Base-by-base conservation (phyloP, 208 protist genomes). In the Acanthamoeba triangularis region DNA sequence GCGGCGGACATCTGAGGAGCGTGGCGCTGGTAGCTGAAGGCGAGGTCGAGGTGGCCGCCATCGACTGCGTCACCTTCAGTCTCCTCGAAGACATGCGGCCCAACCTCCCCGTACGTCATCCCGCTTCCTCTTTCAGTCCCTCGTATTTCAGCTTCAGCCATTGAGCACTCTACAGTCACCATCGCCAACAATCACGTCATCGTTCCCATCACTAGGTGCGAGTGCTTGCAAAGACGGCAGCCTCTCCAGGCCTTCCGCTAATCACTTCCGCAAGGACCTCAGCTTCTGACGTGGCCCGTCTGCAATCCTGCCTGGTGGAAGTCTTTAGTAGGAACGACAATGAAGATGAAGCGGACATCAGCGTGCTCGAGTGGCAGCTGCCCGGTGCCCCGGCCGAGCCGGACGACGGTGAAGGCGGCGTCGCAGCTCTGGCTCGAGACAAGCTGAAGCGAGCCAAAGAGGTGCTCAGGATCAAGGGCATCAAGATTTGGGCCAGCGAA, bases 61-160 rank as follows among this genome's bases (percentile, higher is more conserved):
- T 85, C 18, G 76, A 85, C 35, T 85, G 76, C 76, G 35, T 85
- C 76, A 85, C 76, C 8, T 85, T 85, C 44, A 54, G 28, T 16
- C 44, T 85, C 41, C 30, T 85, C 28, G 28, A 85, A 13, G 76
- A 85, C 18, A 13, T 56, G 25, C 10, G 18, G 10, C 76, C 76
- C 1, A n/a, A 85, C 10, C 65, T 74, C 33, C 10, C 65, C 10
- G 65, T 74, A 11, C 65, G 65, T 5, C 41, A 44, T 44, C 1
- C 41, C 33, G 65, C 25, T 23, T 74, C 25, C 25, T 74, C 65
- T 74, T 23, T n/a, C 33, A 35, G n/a, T 20, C 10, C 52, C 41
- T 44, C 41, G 41, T n/a, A 4, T n/a, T 30, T 30, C 25, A 67
- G 61, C 61, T 67, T 6, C 1, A n/a, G 61, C 4, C 18, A 2